phyloP scores from a whole-genome alignment of 2,329 filamentous ascomycete species.

The Phialemoniopsis sp. region DNA sequence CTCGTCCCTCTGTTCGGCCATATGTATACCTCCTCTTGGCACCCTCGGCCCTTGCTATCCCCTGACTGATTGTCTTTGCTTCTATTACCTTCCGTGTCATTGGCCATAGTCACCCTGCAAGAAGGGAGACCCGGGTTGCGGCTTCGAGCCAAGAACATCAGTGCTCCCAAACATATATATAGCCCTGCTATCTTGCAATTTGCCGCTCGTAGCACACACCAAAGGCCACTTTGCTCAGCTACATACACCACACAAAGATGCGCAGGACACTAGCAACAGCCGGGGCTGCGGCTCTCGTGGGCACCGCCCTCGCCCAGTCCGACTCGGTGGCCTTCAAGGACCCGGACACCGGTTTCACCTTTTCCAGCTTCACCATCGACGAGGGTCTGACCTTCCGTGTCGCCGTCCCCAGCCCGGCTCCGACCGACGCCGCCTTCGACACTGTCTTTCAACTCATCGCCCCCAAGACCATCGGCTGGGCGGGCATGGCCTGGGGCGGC shows the following conservation, averaged over 20 bases:
- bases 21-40: no score
- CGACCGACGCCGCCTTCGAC: slow-evolving; percentile 18
- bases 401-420: slow-evolving; percentile 23
- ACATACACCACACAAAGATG: slow-evolving; percentile 5
- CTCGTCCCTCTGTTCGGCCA: no score
- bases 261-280: slow-evolving; percentile 4
- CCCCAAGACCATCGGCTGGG: slow-evolving; percentile 39
- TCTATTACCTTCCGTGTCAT: no score
- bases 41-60: no score
- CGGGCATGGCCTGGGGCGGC: slow-evolving; percentile 44
- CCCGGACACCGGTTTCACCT: slow-evolving; percentile 34
- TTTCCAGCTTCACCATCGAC: slow-evolving; percentile 32
- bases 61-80: no score
- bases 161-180: no score
- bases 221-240: no score
- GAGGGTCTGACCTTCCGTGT: slow-evolving; percentile 30
- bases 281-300: slow-evolving; percentile 5
- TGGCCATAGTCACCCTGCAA: no score
- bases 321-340: slow-evolving; percentile 28
- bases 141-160: no score
- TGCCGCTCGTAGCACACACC: no score
- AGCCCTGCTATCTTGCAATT: no score
- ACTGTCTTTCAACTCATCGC: slow-evolving; percentile 35
- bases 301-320: slow-evolving; percentile 19
- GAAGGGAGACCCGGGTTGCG: no score